Evolutionary conservation across 1,139 yeast species (phyloP).

Genomic region (Geotrichum candidum): DNA sequence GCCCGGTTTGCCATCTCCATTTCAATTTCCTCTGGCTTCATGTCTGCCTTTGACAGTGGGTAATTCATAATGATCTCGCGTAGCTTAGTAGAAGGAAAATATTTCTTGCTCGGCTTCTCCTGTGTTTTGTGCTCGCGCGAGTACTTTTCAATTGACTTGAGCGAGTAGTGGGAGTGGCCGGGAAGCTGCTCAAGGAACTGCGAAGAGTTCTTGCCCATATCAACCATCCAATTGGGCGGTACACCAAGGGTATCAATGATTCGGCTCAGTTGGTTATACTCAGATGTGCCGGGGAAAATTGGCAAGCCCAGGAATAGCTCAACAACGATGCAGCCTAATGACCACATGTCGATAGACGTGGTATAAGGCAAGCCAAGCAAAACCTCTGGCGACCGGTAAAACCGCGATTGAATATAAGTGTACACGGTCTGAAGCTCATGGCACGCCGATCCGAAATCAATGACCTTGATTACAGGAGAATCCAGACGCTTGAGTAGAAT

Average conservation of each 20-base stretch:
- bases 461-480: constrained; percentile 80
- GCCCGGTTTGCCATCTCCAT: constrained; percentile 65
- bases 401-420: constrained; percentile 90
- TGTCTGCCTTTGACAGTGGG: constrained; percentile 62
- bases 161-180: constrained; percentile 39
- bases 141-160: constrained; percentile 57
- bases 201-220: constrained; percentile 78
- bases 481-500: constrained; percentile 75
- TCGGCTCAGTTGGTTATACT: constrained; percentile 79
- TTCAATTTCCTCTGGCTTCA: constrained; percentile 51
- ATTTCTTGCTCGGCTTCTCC: constrained; percentile 79
- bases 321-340: constrained; percentile 91
- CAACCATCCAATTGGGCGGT: constrained; percentile 95
- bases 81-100: constrained; percentile 68
- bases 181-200: constrained; percentile 51
- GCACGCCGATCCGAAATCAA: constrained; percentile 95
- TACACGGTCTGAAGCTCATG: constrained; percentile 83
- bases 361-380: constrained; percentile 80
- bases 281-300: constrained; percentile 89
- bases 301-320: constrained; percentile 90
- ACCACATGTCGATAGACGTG: constrained; percentile 96
- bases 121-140: constrained; percentile 48
- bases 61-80: constrained; percentile 74
- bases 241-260: constrained; percentile 75
- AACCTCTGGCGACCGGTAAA: constrained; percentile 93